Evolutionary conservation across 225 moss, liverwort and hornwort genomes (phyloP).

Genomic region (Straminergon stramineum): DNA sequence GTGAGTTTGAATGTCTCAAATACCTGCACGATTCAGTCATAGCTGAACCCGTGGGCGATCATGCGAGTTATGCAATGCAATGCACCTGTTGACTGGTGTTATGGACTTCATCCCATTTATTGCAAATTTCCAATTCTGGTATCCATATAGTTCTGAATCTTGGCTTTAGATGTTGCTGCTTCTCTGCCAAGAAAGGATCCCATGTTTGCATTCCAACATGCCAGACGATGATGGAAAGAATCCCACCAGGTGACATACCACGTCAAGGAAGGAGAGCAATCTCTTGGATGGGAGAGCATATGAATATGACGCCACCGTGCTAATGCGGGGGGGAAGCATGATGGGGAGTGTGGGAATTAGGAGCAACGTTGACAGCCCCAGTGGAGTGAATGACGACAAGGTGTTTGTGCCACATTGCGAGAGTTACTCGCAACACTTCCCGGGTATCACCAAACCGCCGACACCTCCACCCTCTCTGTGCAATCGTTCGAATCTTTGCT

Average conservation of each 20-base stretch:
- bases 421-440: neutral
- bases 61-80: neutral
- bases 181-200: constrained; percentile 6
- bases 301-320: neutral
- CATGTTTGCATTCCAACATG: neutral
- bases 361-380: neutral
- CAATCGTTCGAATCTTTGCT: neutral
- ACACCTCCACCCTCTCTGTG: neutral
- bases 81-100: neutral
- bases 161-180: neutral
- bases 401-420: constrained; percentile 12
- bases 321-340: neutral
- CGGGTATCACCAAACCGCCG: neutral
- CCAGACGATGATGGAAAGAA: neutral
- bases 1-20: neutral
- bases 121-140: neutral
- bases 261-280: neutral
- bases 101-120: neutral
- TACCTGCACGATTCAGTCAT: neutral
- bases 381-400: neutral
- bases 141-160: neutral
- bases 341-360: constrained; percentile 6
- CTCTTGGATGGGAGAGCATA: neutral
- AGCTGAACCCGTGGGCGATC: neutral
- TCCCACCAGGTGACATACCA: neutral